These are phyloP conservation scores for Chytridium lagenaria DNA, from an alignment of 371 early-diverging fungal species.

Conservation along the genomic window DNA sequence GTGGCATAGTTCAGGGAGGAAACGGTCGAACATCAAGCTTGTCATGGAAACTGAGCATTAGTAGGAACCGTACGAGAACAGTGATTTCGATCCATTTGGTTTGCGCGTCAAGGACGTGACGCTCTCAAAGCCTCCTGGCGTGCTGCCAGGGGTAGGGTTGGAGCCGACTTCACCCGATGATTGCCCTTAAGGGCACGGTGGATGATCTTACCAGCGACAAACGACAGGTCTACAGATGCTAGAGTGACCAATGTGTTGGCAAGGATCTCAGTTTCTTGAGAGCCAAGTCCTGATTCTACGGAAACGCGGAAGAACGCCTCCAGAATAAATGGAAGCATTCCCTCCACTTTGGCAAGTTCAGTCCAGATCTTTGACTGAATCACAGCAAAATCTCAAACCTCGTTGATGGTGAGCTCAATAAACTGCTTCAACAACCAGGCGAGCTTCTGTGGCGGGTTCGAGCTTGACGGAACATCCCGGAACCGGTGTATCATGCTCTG, in stretches of 20 bases:
- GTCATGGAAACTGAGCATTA: constrained; percentile 91
- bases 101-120: constrained; percentile 10
- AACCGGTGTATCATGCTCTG: not conserved
- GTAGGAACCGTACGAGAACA: constrained; percentile 80
- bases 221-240: constrained; percentile 74
- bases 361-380: constrained; percentile 89
- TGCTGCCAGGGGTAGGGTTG: not conserved
- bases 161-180: not conserved
- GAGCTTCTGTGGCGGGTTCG: constrained; percentile 55
- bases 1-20: constrained; percentile 87
- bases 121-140: constrained; percentile 2
- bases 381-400: constrained; percentile 83
- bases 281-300: constrained; percentile 79
- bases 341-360: constrained; percentile 78
- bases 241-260: constrained; percentile 87
- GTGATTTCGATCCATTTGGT: constrained; percentile 88
- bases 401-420: constrained; percentile 84
- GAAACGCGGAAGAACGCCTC: constrained; percentile 81
- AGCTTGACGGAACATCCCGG: not conserved
- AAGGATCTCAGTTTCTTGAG: constrained; percentile 81
- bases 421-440: constrained; percentile 77
- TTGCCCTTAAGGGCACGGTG: constrained; percentile 63
- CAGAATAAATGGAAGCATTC: constrained; percentile 78
- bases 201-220: constrained; percentile 76
- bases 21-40: constrained; percentile 74